Evolutionary conservation across 768 basidiomycete species (phyloP), one percentile per base, ranked within the genome.

Genomic region (Kwoniella bestiolae): DNA sequence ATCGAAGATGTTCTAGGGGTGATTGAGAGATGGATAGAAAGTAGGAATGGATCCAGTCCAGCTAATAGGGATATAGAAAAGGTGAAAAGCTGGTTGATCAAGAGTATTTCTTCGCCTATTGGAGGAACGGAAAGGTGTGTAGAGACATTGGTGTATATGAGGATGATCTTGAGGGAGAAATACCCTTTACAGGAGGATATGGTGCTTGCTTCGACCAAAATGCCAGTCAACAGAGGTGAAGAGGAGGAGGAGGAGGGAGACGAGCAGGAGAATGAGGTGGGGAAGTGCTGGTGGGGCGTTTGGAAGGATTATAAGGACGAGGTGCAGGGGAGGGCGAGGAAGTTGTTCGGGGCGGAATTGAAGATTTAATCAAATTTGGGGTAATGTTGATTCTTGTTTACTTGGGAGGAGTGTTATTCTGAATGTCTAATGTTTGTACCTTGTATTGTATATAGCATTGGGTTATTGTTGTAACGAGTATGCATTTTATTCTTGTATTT

Each of bases 111-210:
- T 73, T 82, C 84, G n/a, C 73, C 76, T 21, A 82, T 85, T 5
- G 89, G 91, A 76, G 87, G 91, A 0, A 81, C 92, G 44, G 89
- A 89, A 80, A 86, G 86, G 66, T 89, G 87, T 57, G 80, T 90
- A 12, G 86, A 86, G 26, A 86, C 91, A 18, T 83, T 91, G 84
- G 88, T 86, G 73, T 94, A 90, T 90, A 94, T 92, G 93, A 79
- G 87, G 68, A 84, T 89, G 32, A 76, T 94, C 28, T 78, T 92
- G 67, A 60, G 44, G 67, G 73, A 61, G 66, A 80, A 86, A 73
- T 92, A 89, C 85, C 85, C 84, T 11, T 80, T 83, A 3, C 85
- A 85, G 60, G 89, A 90, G 79, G 29, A 55, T 35, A n/a, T 34
- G 14, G 16, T 28, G n/a, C n/a, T n/a, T n/a, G n/a, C 50, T 4